A percentile compares a stretch with the other conserved stretches of the same genome.
phyloP scores from a whole-genome alignment of 2,329 filamentous ascomycete species.

The Colletotrichum siamense region DNA sequence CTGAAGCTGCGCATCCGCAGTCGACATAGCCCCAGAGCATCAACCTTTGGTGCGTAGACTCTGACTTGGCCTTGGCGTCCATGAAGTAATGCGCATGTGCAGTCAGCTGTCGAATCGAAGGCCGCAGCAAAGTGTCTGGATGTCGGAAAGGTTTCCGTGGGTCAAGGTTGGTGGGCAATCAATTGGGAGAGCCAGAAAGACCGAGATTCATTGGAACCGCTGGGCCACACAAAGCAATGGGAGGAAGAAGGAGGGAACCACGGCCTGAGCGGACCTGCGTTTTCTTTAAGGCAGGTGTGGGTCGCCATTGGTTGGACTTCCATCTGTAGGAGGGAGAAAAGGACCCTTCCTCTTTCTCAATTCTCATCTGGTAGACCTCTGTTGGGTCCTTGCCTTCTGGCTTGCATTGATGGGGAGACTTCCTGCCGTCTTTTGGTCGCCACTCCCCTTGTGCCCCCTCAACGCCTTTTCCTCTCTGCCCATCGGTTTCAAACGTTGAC shows the following conservation, averaged over 20 bases:
- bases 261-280: accelerated
- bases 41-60: neutral
- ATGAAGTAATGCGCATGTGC: neutral
- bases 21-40: neutral
- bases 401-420: neutral
- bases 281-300: no score
- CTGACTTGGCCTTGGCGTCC: neutral
- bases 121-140: neutral
- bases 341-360: no score
- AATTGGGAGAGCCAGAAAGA: neutral
- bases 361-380: no score
- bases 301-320: no score
- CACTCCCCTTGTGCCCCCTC: neutral
- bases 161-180: neutral
- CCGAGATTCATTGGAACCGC: neutral
- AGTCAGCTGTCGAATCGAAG: neutral
- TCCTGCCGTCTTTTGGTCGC: no score
- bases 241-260: neutral
- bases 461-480: neutral
- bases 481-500: neutral
- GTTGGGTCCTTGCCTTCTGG: no score
- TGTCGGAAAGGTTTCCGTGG: neutral
- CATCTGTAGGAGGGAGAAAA: no score
- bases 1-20: neutral
- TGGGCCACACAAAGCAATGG: neutral